These are phyloP conservation scores for Elongisporangium undulatum DNA, from an alignment of 352 stramenopile species.

Conservation along the genomic window DNA sequence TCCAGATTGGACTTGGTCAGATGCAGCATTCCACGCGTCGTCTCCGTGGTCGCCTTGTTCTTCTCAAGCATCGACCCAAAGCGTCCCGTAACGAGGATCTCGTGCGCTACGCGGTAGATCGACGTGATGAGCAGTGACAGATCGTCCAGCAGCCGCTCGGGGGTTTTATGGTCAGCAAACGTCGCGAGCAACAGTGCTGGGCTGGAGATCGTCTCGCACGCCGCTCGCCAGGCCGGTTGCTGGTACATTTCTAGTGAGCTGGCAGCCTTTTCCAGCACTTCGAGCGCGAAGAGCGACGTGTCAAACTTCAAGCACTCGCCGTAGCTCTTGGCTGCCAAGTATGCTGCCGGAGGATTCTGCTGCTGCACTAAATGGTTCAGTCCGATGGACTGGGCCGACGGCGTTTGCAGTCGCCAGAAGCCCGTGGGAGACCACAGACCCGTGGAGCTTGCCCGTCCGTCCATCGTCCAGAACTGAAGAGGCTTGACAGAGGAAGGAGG, in stretches of 20 bases:
- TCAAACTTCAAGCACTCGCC: slow-evolving; percentile 52
- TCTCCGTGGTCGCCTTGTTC: neutral
- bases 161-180: slow-evolving; percentile 27
- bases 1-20: slow-evolving; percentile 69
- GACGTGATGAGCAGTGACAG: slow-evolving; percentile 46
- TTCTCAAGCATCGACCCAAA: slow-evolving; percentile 17
- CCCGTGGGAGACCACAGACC: slow-evolving; percentile 46
- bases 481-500: slow-evolving; percentile 5
- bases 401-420: slow-evolving; percentile 66
- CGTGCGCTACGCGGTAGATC: slow-evolving; percentile 42
- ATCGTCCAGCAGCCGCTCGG: slow-evolving; percentile 45
- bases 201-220: slow-evolving; percentile 39
- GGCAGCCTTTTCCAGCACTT: slow-evolving; percentile 37
- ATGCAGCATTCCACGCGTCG: slow-evolving; percentile 11
- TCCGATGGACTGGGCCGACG: slow-evolving; percentile 42
- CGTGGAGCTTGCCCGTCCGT: slow-evolving; percentile 37
- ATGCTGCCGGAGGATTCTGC: slow-evolving; percentile 26
- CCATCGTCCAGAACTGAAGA: slow-evolving; percentile 49
- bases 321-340: slow-evolving; percentile 43
- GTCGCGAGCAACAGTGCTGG: slow-evolving; percentile 68
- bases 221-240: slow-evolving; percentile 15
- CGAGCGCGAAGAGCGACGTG: slow-evolving; percentile 51
- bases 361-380: slow-evolving; percentile 1
- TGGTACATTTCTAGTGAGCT: slow-evolving; percentile 7
- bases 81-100: slow-evolving; percentile 39